A percentile compares a stretch with the other conserved stretches of the same genome.
Conservation (phyloP, 805 yeast genomes). For the Clavispora phyllophila region DNA sequence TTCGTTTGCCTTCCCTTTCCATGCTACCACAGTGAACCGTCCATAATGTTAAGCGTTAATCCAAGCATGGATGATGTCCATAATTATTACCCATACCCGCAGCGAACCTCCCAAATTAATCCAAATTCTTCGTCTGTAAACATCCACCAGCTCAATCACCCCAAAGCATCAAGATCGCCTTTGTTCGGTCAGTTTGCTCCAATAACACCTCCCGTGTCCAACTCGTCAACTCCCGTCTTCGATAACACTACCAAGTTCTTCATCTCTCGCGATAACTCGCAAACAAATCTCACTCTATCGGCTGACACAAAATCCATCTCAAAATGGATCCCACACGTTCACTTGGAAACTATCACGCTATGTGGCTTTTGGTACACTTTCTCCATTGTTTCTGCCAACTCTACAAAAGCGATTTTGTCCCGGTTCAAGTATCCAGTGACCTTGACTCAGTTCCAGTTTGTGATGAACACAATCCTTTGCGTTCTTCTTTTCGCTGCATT, state of each 20-base stretch:
- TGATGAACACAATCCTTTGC: slow-evolving; percentile 64
- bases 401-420: slow-evolving; percentile 71
- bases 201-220: slow-evolving; percentile 32
- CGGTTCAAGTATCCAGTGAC: slow-evolving; percentile 79
- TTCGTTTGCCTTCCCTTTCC: background rate
- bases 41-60: slow-evolving; percentile 13
- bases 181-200: slow-evolving; percentile 20
- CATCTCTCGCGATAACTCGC: background rate
- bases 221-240: slow-evolving; percentile 26
- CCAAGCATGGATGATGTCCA: slow-evolving; percentile 13
- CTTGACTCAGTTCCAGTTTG: slow-evolving; percentile 81
- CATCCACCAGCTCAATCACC: slow-evolving; percentile 23
- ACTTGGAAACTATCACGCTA: slow-evolving; percentile 23
- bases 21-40: background rate
- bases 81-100: slow-evolving; percentile 12
- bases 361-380: slow-evolving; percentile 78
- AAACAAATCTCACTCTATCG: background rate
- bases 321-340: slow-evolving; percentile 8
- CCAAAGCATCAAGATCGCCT: slow-evolving; percentile 15
- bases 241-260: slow-evolving; percentile 11
- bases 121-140: slow-evolving; percentile 35
- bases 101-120: slow-evolving; percentile 24
- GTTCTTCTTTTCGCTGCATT: slow-evolving; percentile 36
- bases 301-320: background rate
- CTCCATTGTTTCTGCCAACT: slow-evolving; percentile 75